Percentiles rank a stretch among this genome's conserved stretches.
Evolutionary conservation across 768 basidiomycete genomes (phyloP).

Genomic region (Mycena metata): DNA sequence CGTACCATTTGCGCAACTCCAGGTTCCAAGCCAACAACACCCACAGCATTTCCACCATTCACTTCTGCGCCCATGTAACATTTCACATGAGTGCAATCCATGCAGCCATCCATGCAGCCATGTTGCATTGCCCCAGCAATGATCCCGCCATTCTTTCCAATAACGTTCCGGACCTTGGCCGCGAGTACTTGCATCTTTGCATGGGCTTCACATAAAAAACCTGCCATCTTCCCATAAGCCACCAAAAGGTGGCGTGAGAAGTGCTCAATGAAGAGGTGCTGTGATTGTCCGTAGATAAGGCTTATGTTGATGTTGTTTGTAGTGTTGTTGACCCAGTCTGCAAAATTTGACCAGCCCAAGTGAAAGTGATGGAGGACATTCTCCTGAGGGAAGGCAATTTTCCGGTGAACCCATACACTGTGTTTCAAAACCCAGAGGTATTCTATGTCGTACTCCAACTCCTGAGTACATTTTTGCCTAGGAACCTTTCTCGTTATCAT

Average conservation of each 20-base stretch:
- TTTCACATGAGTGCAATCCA: conserved; percentile 33
- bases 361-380: conserved; percentile 41
- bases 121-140: background rate
- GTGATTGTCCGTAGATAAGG: conserved; percentile 43
- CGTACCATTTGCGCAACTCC: no score
- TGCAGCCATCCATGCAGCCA: conserved; percentile 22
- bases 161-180: conserved; percentile 17
- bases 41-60: background rate
- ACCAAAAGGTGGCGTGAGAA: conserved; percentile 40
- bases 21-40: conserved; percentile 33
- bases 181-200: conserved; percentile 26
- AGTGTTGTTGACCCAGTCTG: conserved; percentile 45
- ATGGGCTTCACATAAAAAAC: conserved; percentile 36
- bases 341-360: conserved; percentile 48
- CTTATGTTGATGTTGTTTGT: conserved; percentile 4
- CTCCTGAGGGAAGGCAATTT: conserved; percentile 44
- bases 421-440: conserved; percentile 45
- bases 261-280: conserved; percentile 34
- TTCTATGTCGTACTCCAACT: conserved; percentile 35
- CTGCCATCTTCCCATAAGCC: conserved; percentile 38
- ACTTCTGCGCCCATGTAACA: background rate
- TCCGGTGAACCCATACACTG: conserved; percentile 44
- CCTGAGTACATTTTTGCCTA: conserved; percentile 9
- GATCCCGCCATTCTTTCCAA: conserved; percentile 40
- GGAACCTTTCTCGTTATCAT: conserved; percentile 27